Base-by-base conservation (phyloP, 148 eudicot species). In the Dysphania ambrosioides region DNA sequence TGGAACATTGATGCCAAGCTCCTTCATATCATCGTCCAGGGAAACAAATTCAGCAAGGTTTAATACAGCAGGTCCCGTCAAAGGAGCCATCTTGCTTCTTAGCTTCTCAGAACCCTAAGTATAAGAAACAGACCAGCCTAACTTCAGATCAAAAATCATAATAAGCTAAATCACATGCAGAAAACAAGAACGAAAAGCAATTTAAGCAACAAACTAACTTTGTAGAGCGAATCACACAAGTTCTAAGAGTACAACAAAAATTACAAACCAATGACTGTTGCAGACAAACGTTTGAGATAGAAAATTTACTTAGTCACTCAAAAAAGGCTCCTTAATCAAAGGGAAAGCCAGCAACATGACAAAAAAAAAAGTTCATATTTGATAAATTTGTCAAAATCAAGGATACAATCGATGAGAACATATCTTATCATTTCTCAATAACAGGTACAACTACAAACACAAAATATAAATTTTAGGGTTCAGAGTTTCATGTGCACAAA, bases 31-130 rank as follows among this genome's bases (percentile, higher is more conserved):
- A 72, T 87, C 87, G 62, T 79, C 80, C 29, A 47, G 5, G 60
- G 88, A 85, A 49, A 74, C 88, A 77, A 80, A 88, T 11, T 88
- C 90, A 5, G 89, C 84, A 26, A 90, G 86, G 81, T 90, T 85
- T 76, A 90, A 59, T 15, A 84, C 63, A 51, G 84, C 83, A 35
- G 89, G 82, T 40, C 83, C 86, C 24, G 88, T 57, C 58, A 77
- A 67, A 58, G 80, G 79, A 47, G 66, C 66, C 73, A 72, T 80
- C 79, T 68, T 78, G 26, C 78, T 87, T 41, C 83, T 57, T 75
- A 72, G 82, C 72, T 81, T 78, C 74, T 81, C 82, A 72, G 80
- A 81, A 35, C 77, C 83, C 88, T 86, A 75, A 65, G 53, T 19
- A 56, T n/a, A 51, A 72, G 24, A 27, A 72, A 49, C 71, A 27